These are phyloP conservation scores for Sarcodon aspratus DNA, from an alignment of 768 basidiomycete genomes.

Conservation along the genomic window DNA sequence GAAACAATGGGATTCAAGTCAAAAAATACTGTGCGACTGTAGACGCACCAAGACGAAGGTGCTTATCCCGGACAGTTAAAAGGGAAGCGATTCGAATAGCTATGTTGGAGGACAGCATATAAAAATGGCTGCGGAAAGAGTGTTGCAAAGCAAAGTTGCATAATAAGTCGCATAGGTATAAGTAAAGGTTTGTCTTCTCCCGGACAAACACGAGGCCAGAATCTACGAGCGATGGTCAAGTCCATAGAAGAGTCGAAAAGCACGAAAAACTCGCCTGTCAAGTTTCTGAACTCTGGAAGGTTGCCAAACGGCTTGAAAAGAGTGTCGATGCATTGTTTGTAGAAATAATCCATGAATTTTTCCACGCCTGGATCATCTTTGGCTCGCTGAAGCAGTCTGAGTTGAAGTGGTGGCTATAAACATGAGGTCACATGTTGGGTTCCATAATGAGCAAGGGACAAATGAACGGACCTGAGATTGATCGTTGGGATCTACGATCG, in stretches of 20 bases:
- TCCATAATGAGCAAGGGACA: background rate
- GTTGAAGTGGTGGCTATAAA: conserved; percentile 18
- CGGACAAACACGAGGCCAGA: conserved; percentile 45
- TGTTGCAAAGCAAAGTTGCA: conserved; percentile 86
- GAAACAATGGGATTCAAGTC: background rate
- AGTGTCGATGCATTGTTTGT: conserved; percentile 69
- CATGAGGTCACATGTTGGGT: conserved; percentile 1
- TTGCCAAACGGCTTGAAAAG: conserved; percentile 72
- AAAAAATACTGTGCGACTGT: background rate
- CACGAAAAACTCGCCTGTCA: conserved; percentile 28
- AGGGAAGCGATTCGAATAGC: conserved; percentile 64
- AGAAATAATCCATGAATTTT: conserved; percentile 88
- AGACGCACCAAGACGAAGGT: conserved; percentile 77
- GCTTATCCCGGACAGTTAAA: conserved; percentile 78
- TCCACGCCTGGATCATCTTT: conserved; percentile 85
- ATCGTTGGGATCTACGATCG: conserved; percentile 22
- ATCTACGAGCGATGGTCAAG: conserved; percentile 23
- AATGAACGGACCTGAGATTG: conserved; percentile 5
- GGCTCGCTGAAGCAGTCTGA: conserved; percentile 38
- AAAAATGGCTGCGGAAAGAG: conserved; percentile 86
- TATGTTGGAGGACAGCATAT: conserved; percentile 73
- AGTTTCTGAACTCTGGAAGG: conserved; percentile 55
- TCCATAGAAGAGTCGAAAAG: conserved; percentile 11
- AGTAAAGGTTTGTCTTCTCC: conserved; percentile 73
- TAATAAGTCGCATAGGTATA: conserved; percentile 85